Evolutionary conservation across 495 filamentous ascomycete genomes (phyloP), one percentile per base, ranked within the genome.

Genomic region (Annulohypoxylon stygium): DNA sequence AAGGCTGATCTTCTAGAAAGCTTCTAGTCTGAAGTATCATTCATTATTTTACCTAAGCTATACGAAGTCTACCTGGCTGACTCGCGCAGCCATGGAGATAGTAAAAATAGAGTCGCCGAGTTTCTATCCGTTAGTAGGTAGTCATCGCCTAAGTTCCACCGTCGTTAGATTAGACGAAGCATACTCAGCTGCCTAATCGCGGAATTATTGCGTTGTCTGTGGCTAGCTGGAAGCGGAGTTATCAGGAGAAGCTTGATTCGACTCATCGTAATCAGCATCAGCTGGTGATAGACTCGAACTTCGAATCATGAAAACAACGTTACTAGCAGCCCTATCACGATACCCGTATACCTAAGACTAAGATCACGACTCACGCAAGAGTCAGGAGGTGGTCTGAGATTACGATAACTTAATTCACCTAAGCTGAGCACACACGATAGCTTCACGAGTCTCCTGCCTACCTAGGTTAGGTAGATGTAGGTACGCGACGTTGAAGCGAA

Each of bases 1-100:
- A 57, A 20, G 61, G 51, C 55, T 39, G 54, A 50, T 26, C 12
- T 36, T 60, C 58, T 61, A 43, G 48, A 65, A 59, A 23, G 7
- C 11, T 36, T 57, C 25, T 39, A 41, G 18, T 50, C 34, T 25
- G 10, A 59, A 23, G 12, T 41, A 23, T 65, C 39, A 11, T 34
- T 3, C 37, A 12, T 51, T 16, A 34, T 36, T 20, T n/a, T 25
- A 43, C 10, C 36, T 60, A 39, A 60, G 36, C 18, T 45, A 41
- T 23, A 18, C 20, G 36, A 10, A 16, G 34, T 55, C 2, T 51
- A 11, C 20, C 2, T 25, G 0, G 18, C 55, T 74, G 61, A 74
- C 55, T 74, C 71, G 54, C 23, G 50, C 43, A 16, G 26, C 57
- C 11, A 26, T 34, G 20, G 54, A 59, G 20, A 66, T 25, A 37